Conservation (phyloP, 1,284 basidiomycete species). For the Sutorius eximius region DNA sequence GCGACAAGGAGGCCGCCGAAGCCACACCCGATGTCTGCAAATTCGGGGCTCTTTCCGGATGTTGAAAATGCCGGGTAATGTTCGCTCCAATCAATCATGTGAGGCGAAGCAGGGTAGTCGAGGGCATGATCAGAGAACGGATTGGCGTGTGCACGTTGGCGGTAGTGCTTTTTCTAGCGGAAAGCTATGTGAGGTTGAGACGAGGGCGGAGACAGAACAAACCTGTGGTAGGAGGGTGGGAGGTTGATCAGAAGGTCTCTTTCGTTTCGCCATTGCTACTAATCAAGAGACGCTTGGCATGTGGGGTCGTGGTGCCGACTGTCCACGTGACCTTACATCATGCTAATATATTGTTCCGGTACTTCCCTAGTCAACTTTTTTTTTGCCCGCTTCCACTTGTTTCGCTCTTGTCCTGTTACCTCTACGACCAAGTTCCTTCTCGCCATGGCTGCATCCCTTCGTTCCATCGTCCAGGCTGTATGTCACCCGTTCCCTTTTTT, state of each 20-base stretch:
- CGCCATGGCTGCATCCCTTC: slow-evolving; percentile 33
- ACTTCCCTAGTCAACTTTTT: slow-evolving; percentile 25
- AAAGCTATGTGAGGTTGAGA: neutral
- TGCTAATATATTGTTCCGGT: slow-evolving; percentile 20
- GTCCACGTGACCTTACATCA: slow-evolving; percentile 16
- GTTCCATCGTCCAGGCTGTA: slow-evolving; percentile 51
- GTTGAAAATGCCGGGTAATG: slow-evolving; percentile 80
- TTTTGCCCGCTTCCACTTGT: slow-evolving; percentile 6
- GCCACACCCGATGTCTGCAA: slow-evolving; percentile 97
- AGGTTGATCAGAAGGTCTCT: slow-evolving; percentile 17
- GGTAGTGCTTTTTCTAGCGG: slow-evolving; percentile 88
- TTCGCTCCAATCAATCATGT: slow-evolving; percentile 78
- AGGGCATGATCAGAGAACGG: slow-evolving; percentile 96
- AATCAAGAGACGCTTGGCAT: neutral
- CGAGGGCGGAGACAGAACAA: neutral
- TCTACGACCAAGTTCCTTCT: neutral
- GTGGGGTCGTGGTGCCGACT: neutral
- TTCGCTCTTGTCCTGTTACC: neutral
- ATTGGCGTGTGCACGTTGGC: slow-evolving; percentile 97
- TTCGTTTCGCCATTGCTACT: slow-evolving; percentile 29
- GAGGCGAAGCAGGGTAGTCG: slow-evolving; percentile 84
- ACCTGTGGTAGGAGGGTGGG: slow-evolving; percentile 31
- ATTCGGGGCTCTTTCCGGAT: slow-evolving; percentile 75
- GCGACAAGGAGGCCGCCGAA: slow-evolving; percentile 94
- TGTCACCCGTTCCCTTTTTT: slow-evolving; percentile 19